Base-by-base conservation (phyloP, 75 land plant genomes). In the Ceratopteris richardii region DNA sequence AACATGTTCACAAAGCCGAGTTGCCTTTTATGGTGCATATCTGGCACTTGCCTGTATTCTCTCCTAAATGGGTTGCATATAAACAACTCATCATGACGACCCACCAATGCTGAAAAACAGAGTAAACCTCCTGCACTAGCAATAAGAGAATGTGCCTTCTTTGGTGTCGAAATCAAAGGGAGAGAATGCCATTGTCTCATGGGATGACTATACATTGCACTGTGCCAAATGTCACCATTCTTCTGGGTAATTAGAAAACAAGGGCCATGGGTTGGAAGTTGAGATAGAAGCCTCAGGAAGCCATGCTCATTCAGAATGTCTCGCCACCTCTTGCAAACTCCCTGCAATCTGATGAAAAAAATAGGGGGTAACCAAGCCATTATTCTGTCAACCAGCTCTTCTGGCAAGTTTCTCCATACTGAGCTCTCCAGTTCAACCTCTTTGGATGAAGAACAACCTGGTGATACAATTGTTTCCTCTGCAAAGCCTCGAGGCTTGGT, bases 41-140 rank as follows among this genome's bases (percentile, higher is more conserved):
- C 57, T 16, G 89, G 89, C 60, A 86, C 60, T 4, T 54, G 54
- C 62, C 75, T 73, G 77, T 76, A 86, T 13, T 65, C 37, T 64
- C 76, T 78, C 0, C 78, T 77, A 0, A 86, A 71, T 0, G 86
- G 90, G 63, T 86, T 86, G 44, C 86, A 86, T 1, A 86, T 73
- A 7, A 86, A 29, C 6, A 63, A 77, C 62, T 60, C 76, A 46
- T 76, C 80, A 46, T 59, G 60, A 31, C 66, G 57, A 21, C 85
- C 84, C 57, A 78, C 90, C 26, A 68, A 61, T 21, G 83, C 86
- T 18, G 82, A 60, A 43, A 86, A 71, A 39, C 89, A 86, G 36
- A 79, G 77, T 10, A 86, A 75, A 0, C 89, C 89, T 6, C 82
- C 82, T n/a, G 86, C 81, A 53, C 88, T 79, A 39, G 88, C 90